Conservation (phyloP, 139 green algal species). For the Chlorella sp. region DNA sequence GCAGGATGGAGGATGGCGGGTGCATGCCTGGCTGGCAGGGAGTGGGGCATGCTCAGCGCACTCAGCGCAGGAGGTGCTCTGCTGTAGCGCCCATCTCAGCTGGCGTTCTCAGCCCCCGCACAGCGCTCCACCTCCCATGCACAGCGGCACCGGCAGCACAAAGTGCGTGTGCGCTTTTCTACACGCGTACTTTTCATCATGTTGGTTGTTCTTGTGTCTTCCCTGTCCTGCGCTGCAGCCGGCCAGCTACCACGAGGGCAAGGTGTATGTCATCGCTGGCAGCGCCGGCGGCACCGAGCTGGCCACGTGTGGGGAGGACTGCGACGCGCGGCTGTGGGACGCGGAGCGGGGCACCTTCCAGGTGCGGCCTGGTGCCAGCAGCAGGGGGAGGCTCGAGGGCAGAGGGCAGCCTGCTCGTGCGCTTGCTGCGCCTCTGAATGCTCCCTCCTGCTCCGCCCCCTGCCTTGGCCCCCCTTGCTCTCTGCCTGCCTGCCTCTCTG, state of each 20-base stretch:
- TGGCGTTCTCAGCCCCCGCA: no score
- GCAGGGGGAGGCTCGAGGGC: not conserved
- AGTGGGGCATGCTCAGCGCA: no score
- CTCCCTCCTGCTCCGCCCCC: not conserved
- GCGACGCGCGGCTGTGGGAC: conserved; percentile 56
- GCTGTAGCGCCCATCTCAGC: no score
- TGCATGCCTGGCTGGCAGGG: not conserved
- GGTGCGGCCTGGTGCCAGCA: not conserved
- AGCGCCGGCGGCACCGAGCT: not conserved
- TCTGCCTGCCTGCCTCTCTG: not conserved
- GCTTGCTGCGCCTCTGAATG: not conserved
- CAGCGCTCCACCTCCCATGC: no score
- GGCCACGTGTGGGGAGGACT: conserved; percentile 34
- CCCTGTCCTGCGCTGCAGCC: not conserved
- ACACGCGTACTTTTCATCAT: not conserved
- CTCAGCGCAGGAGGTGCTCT: no score
- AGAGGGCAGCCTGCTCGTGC: not conserved
- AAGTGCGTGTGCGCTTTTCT: not conserved
- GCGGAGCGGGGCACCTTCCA: conserved; percentile 30
- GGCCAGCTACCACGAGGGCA: conserved; percentile 37
- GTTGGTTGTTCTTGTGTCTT: no score
- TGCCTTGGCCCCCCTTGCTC: no score
- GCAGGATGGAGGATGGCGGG: no score
- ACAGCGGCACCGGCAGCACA: not conserved
- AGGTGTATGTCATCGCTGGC: conserved; percentile 22